Base-by-base conservation (phyloP, 805 yeast species). In the Candida verbasci region DNA sequence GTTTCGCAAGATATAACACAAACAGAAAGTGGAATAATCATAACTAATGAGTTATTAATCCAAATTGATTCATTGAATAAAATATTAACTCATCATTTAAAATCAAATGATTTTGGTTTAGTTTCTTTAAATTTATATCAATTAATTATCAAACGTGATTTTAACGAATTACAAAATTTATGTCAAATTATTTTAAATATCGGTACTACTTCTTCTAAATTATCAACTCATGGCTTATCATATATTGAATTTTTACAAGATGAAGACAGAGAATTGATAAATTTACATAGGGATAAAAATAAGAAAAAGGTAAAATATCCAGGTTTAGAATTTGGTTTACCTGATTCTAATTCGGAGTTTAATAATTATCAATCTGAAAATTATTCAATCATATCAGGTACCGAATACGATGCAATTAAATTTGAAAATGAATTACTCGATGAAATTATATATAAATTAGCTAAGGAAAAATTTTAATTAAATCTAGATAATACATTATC, bases 401-500 rank as follows among this genome's bases (percentile, higher is more conserved):
- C 44, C 15, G 39, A 40, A 14, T 16, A 43, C 6, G 38, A 44
- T 12, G 44, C 56, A 2, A 29, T 52, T n/a, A 35, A 34, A 7
- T 53, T 58, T 57, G 59, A 54, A 35, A 55, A 52, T 21, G 22
- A 40, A 14, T 23, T 49, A n/a, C 40, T 44, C 24, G 56, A 52
- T 37, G 37, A 46, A 5, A 29, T 45, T 21, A 29, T 51, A 17
- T 46, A 45, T 41, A 30, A 36, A 30, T 20, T 38, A 23, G 39
- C 35, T 8, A 37, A 35, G 15, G 26, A 41, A 37, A 36, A 34
- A 26, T 11, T 21, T 14, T 56, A 70, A 24, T 56, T 60, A 45
- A 75, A 75, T 53, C 81, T 68, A 8, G 72, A 60, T 36, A 75
- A 62, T 4, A 76, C 79, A 21, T 61, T 62, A n/a, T 61, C 70